phyloP scores from a whole-genome alignment of 305 asterid species.

The Fraxinus dipetala region DNA sequence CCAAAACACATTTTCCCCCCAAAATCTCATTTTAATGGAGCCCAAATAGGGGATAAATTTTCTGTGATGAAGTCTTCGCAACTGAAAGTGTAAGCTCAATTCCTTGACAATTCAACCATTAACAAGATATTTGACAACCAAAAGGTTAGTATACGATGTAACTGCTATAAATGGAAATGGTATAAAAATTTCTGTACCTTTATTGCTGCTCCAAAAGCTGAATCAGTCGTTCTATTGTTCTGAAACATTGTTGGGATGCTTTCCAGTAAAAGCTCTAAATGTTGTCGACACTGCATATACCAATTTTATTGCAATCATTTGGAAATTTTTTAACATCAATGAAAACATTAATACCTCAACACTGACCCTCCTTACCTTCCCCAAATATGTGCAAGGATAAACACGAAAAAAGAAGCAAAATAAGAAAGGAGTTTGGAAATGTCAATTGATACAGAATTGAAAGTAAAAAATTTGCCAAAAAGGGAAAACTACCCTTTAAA shows the following conservation, averaged over 20 bases:
- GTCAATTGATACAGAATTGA: constrained; percentile 9
- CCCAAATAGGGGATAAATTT: too few relatives aligned
- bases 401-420: neutral
- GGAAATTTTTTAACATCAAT: constrained; percentile 1
- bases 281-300: constrained; percentile 77
- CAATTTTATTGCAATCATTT: constrained; percentile 19
- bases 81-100: neutral
- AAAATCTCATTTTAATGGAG: too few relatives aligned
- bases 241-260: constrained; percentile 89
- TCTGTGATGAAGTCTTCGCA: neutral
- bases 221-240: constrained; percentile 75
- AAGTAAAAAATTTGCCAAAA: constrained; percentile 19
- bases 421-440: neutral
- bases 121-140: neutral
- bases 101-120: neutral
- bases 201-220: constrained; percentile 92
- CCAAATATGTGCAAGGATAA: neutral
- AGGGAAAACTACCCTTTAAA: constrained; percentile 4
- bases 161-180: neutral
- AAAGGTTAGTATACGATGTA: neutral
- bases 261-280: constrained; percentile 80
- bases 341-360: constrained; percentile 11
- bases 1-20: too few relatives aligned
- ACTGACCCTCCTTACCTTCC: neutral
- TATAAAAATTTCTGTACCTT: constrained; percentile 41